A percentile compares a stretch with the other conserved stretches of the same genome.
These are phyloP conservation scores for Fusarium pininemorale DNA, from an alignment of 2,329 filamentous ascomycete genomes.

Conservation along the genomic window DNA sequence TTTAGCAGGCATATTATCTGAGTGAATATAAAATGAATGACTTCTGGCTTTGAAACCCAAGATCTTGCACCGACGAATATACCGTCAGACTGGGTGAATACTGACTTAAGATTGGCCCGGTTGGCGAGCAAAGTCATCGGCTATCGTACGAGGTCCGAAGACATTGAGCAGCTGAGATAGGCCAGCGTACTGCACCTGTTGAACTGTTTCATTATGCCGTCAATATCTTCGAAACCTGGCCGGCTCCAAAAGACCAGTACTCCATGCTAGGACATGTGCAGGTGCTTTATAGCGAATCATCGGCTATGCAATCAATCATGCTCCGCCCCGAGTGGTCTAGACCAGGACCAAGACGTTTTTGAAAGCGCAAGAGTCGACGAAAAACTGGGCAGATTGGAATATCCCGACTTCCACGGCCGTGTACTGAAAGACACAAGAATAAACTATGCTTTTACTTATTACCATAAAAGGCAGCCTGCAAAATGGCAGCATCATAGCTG, in stretches of 20 bases:
- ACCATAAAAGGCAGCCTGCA: slow-evolving; percentile 47
- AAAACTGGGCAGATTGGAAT: background rate
- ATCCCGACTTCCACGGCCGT: background rate
- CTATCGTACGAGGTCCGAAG: slow-evolving; percentile 12
- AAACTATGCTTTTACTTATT: slow-evolving; percentile 33
- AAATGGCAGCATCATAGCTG: slow-evolving; percentile 49
- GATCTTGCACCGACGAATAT: slow-evolving; percentile 22
- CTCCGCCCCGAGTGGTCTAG: slow-evolving; percentile 15
- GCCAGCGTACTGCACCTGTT: slow-evolving; percentile 4
- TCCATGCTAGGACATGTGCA: background rate
- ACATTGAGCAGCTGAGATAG: slow-evolving; percentile 6
- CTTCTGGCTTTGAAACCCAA: slow-evolving; percentile 37
- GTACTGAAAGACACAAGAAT: background rate
- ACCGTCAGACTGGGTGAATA: slow-evolving; percentile 4
- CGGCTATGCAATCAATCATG: background rate
- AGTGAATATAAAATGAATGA: slow-evolving; percentile 41
- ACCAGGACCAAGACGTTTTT: slow-evolving; percentile 13
- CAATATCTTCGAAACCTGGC: background rate
- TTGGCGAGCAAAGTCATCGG: slow-evolving; percentile 11
- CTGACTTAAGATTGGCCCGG: background rate
- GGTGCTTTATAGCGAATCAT: background rate
- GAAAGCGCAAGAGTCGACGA: background rate
- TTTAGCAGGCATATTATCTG: slow-evolving; percentile 43
- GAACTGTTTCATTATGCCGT: slow-evolving; percentile 1
- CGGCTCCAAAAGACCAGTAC: background rate